Base-by-base conservation (phyloP, 108 stramenopile genomes). In the Nitzschia putrida region DNA sequence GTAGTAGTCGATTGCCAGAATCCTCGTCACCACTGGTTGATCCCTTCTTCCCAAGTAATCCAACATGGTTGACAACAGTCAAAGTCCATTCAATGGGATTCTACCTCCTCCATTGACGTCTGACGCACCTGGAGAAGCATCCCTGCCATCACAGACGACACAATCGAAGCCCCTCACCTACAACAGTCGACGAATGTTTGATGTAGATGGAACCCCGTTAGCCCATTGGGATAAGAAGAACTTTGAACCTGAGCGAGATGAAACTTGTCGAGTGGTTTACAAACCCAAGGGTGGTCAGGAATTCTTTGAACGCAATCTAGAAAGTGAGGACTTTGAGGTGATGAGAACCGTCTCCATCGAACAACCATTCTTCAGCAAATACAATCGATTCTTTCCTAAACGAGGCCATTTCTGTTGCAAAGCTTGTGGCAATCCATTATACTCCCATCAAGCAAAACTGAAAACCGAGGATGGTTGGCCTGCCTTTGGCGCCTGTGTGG, bases 351-450 rank as follows among this genome's bases (percentile, higher is more conserved):
- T 23, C 7, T 47, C 63, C 0, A 58, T 49, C 8, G 72, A 73
- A 52, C 72, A 73, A 57, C 72, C 72, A 9, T 73, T 54, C 42
- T 73, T 65, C 44, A 64, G 61, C 42, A 73, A 73, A 54, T 74
- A 74, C 66, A 74, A 74, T 41, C 66, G 74, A 14, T 68, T 68
- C 49, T 68, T 53, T 61, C 74, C 74, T 12, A 58, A 38, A 23
- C 21, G 13, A 26, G 74, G 74, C 20, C 74, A 74, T 23, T 74
- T 68, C 26, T 67, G 66, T 42, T 74, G 74, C 59, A 67, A 68
- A 42, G 74, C 66, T 26, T 74, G 74, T 54, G 74, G 74, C 13
- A 74, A 74, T 20, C 52, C 66, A 0, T 66, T 74, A 7, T 74
- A 74, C 26, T 74, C 74, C 11, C 41, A 68, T 55, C 53, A 60